phyloP scores from a whole-genome alignment of 2,329 filamentous ascomycete species.

The Alternaria ventricosa region DNA sequence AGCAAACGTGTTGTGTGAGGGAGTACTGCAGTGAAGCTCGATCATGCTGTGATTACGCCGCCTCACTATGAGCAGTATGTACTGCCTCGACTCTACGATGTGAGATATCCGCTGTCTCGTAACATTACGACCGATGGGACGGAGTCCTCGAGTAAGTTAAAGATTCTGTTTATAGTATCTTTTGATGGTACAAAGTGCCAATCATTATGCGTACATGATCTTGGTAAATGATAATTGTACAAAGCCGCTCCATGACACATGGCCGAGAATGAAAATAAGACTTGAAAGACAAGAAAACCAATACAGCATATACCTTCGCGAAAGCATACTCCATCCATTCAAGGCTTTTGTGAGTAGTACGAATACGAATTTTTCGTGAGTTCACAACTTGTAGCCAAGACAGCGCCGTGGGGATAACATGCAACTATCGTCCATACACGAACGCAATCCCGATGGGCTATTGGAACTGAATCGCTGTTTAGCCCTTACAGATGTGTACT shows the following conservation, averaged over 20 bases:
- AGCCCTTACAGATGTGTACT: neutral
- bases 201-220: neutral
- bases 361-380: constrained; percentile 1
- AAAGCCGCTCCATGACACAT: neutral
- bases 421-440: neutral
- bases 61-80: neutral
- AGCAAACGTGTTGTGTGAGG: constrained; percentile 1
- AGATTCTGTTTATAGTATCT: neutral
- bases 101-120: neutral
- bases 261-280: neutral
- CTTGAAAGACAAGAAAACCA: neutral
- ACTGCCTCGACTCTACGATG: neutral
- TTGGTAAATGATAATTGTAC: neutral
- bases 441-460: neutral
- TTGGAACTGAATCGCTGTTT: neutral
- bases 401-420: neutral
- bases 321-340: neutral
- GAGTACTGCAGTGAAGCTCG: neutral
- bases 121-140: neutral
- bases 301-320: neutral
- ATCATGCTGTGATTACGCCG: constrained; percentile 1
- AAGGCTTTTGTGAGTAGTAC: neutral
- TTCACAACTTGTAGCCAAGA: neutral
- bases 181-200: neutral
- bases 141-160: neutral